Percentiles rank a stretch among this genome's conserved stretches.
Conservation (phyloP, 1,139 yeast species). For the Candida gigantensis region DNA sequence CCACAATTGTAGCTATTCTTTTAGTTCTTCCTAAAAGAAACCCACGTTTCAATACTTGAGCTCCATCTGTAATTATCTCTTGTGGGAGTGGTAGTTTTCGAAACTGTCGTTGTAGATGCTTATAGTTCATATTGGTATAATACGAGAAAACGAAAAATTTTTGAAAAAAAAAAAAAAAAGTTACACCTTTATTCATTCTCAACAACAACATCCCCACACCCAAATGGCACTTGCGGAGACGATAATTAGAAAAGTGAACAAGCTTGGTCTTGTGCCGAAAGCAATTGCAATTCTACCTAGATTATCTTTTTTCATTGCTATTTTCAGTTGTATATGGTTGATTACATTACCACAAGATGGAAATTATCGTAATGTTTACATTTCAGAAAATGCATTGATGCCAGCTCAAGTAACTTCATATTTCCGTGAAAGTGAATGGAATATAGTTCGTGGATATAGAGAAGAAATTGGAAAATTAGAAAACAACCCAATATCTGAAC, state of each 20-base stretch:
- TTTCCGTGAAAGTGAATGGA: constrained; percentile 95
- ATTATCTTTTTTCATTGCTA: constrained; percentile 59
- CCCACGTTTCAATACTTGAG: constrained; percentile 5
- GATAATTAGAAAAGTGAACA: constrained; percentile 52
- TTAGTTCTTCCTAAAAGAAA: constrained; percentile 2
- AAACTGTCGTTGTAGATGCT: constrained; percentile 11
- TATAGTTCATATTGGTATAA: constrained; percentile 8
- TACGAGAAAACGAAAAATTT: neutral
- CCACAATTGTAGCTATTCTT: constrained; percentile 15
- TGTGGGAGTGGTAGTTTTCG: constrained; percentile 14
- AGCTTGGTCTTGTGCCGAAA: constrained; percentile 60
- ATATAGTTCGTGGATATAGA: constrained; percentile 82
- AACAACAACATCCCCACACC: no score
- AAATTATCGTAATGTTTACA: constrained; percentile 77
- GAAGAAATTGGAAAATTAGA: constrained; percentile 51
- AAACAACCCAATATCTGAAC: constrained; percentile 28
- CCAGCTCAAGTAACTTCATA: constrained; percentile 94
- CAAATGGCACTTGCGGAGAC: constrained; percentile 63
- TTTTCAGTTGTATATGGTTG: constrained; percentile 69
- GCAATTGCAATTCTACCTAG: constrained; percentile 58
- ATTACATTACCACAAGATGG: constrained; percentile 77
- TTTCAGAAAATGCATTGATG: constrained; percentile 94
- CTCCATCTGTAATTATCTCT: constrained; percentile 8
- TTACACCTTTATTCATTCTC: neutral
- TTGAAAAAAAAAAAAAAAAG: constrained; percentile 3